These are phyloP conservation scores for Nissolia schottii DNA, from an alignment of 306 rosid species.

Conservation along the genomic window DNA sequence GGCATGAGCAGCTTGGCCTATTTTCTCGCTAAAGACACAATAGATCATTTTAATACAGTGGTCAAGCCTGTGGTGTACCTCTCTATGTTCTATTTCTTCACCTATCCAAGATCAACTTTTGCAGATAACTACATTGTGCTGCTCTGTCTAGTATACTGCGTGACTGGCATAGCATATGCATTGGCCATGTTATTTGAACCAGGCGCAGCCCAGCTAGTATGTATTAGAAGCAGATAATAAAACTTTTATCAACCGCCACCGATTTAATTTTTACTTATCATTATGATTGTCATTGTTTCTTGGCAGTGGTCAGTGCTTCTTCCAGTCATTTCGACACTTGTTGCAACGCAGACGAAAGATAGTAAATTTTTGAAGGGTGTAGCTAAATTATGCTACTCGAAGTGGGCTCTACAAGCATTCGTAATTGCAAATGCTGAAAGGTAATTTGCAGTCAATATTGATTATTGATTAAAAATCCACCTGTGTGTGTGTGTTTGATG, in stretches of 20 bases:
- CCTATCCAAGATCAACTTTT: slow-evolving; percentile 73
- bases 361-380: slow-evolving; percentile 42
- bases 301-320: slow-evolving; percentile 78
- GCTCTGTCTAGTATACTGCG: slow-evolving; percentile 75
- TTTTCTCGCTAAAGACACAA: slow-evolving; percentile 72
- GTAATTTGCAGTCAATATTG: slow-evolving; percentile 23
- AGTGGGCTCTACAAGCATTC: slow-evolving; percentile 81
- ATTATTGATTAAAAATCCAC: background rate
- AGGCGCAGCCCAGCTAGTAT: slow-evolving; percentile 82
- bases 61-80: slow-evolving; percentile 74
- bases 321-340: slow-evolving; percentile 72
- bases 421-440: slow-evolving; percentile 75
- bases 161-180: slow-evolving; percentile 75
- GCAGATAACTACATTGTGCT: slow-evolving; percentile 62
- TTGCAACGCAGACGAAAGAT: slow-evolving; percentile 49
- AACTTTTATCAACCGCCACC: background rate
- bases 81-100: slow-evolving; percentile 75
- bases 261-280: background rate
- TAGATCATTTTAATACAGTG: slow-evolving; percentile 68
- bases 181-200: slow-evolving; percentile 64
- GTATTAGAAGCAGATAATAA: slow-evolving; percentile 17
- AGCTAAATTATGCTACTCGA: slow-evolving; percentile 56
- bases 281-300: slow-evolving; percentile 12
- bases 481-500: background rate
- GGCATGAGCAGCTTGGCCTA: slow-evolving; percentile 91